Base-by-base conservation (phyloP, 2,329 filamentous ascomycete genomes). In the Aspergillus vadensis region DNA sequence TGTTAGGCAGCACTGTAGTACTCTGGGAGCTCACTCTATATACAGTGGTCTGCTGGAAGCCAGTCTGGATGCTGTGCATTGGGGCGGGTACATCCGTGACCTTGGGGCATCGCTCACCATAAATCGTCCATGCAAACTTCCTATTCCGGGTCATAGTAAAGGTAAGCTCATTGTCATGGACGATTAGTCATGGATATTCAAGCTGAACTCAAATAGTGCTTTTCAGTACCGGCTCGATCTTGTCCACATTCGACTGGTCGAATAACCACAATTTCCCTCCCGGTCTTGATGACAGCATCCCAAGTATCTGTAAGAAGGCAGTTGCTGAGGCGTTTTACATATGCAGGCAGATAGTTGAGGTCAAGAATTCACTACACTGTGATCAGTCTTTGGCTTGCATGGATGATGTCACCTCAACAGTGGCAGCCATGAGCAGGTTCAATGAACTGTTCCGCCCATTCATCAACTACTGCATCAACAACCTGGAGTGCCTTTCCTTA, bases 71-170 rank as follows among this genome's bases (percentile, higher is more conserved):
- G 43, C 69, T 30, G 36, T 68, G 17, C 64, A 64, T 5, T 69
- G 67, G 69, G 62, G 65, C 55, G 65, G 53, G 1, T 70, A 69
- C 55, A 63, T 70, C 30, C 69, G 69, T 15, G 67, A 70, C 38
- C 68, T 64, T 9, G 69, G 68, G 10, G 69, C 67, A 30, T 64
- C 64, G 15, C 60, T 70, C 4, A 59, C 62, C 15, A 58, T 49
- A 21, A 27, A 64, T 39, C 58, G 62, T 5, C 36, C 54, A 21
- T 69, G 65, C 32, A 67, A 54, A 39, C 47, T 70, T 21, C 62
- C 63, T 17, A 7, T 57, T 23, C 48, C 57, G 41, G 17, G 27
- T 9, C 12, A 56, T 6, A 14, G 12, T 2, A 57, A 57, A 57
- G 52, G 66, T 65, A 47, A 53, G 12, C 25, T 51, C 27, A 21